phyloP scores from a whole-genome alignment of 441 rosid genomes.

The Eruca vesicaria region DNA sequence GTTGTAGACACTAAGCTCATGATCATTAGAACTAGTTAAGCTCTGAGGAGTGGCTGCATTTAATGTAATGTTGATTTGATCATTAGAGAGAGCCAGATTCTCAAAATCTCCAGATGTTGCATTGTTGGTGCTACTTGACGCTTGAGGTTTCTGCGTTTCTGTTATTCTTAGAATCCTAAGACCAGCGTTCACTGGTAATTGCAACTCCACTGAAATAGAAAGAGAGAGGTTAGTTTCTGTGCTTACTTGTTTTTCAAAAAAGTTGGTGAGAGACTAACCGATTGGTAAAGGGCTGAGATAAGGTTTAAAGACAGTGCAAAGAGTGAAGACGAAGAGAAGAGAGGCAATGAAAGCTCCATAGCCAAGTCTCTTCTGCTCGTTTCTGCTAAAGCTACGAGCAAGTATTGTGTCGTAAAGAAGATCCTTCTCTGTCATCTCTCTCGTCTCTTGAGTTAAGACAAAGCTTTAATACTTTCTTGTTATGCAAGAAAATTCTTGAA shows the following conservation, averaged over 20 bases:
- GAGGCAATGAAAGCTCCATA: slow-evolving; percentile 53
- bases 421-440: slow-evolving; percentile 25
- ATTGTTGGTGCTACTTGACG: slow-evolving; percentile 4
- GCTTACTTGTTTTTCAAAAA: background rate
- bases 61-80: background rate
- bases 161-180: slow-evolving; percentile 31
- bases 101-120: background rate
- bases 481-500: background rate
- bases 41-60: background rate
- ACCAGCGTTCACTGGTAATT: slow-evolving; percentile 36
- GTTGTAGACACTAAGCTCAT: slow-evolving; percentile 5
- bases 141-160: slow-evolving; percentile 29
- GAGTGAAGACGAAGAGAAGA: slow-evolving; percentile 52
- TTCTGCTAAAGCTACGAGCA: slow-evolving; percentile 73
- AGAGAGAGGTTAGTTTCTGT: background rate
- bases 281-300: slow-evolving; percentile 49
- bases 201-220: slow-evolving; percentile 42
- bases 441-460: background rate
- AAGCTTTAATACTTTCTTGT: background rate
- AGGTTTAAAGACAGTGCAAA: slow-evolving; percentile 58
- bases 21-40: slow-evolving; percentile 5
- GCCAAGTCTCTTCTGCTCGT: slow-evolving; percentile 60
- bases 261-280: slow-evolving; percentile 39
- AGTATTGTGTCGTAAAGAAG: slow-evolving; percentile 50
- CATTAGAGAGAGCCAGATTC: background rate